Percentiles rank a stretch among this genome's conserved stretches.
These are phyloP conservation scores for Diaporthe sp. DNA, from an alignment of 2,329 filamentous ascomycete genomes.

Conservation along the genomic window DNA sequence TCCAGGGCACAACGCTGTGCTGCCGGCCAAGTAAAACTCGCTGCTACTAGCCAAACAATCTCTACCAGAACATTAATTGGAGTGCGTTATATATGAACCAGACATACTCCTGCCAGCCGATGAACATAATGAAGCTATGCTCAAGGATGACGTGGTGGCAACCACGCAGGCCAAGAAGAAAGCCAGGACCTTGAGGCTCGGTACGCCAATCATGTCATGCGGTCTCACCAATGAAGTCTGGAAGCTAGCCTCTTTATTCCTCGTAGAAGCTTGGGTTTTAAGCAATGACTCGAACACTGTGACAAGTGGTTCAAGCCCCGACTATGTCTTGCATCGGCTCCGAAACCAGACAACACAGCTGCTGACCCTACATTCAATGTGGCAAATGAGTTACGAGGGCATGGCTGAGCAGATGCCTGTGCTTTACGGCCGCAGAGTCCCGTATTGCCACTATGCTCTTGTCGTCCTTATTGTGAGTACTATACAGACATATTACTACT, in stretches of 20 bases:
- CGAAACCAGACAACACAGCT: not conserved
- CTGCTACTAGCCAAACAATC: not conserved
- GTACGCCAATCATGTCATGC: conserved; percentile 17
- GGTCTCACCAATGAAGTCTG: not conserved
- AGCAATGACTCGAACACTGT: conserved; percentile 8
- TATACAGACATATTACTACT: no score
- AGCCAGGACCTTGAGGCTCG: not conserved
- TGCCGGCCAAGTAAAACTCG: conserved; percentile 2
- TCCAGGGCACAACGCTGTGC: not conserved
- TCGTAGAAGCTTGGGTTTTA: conserved; percentile 6
- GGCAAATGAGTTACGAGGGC: not conserved
- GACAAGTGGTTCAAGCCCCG: not conserved
- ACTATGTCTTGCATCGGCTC: not conserved
- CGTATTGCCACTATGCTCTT: not conserved
- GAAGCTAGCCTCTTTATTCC: not conserved
- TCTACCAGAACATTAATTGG: not conserved
- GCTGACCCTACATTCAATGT: not conserved
- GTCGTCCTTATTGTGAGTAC: not conserved
- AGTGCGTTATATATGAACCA: not conserved
- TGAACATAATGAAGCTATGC: not conserved
- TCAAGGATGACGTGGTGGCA: not conserved
- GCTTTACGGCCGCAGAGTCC: not conserved
- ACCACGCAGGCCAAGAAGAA: conserved; percentile 11
- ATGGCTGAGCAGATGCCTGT: not conserved
- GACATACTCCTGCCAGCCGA: not conserved